A percentile compares a stretch with the other conserved stretches of the same genome.
phyloP scores from a whole-genome alignment of 2,329 filamentous ascomycete species.

The Cylindrodendrum hubeiense region DNA sequence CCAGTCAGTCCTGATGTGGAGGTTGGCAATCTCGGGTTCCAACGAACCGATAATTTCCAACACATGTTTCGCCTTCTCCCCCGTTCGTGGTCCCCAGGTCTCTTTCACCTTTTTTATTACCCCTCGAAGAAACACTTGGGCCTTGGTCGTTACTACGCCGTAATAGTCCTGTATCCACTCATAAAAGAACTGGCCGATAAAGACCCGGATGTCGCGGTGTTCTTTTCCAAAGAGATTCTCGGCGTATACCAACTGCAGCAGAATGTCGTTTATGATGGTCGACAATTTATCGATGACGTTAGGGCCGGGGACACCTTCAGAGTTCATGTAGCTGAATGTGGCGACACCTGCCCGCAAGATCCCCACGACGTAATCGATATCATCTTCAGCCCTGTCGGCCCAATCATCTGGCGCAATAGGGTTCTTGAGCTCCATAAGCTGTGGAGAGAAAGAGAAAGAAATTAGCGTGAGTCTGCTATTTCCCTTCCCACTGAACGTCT shows the following conservation, averaged over 20 bases:
- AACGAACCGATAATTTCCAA: constrained; percentile 2
- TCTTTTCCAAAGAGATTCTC: background rate
- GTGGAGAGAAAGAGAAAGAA: background rate
- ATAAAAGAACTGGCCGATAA: background rate
- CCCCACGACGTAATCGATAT: background rate
- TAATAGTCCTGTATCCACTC: constrained; percentile 1
- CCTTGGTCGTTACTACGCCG: background rate
- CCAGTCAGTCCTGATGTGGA: constrained; percentile 7
- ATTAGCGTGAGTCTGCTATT: constrained; percentile 2
- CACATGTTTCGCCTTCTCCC: constrained; percentile 4
- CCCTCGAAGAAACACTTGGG: constrained; percentile 1
- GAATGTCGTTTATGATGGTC: background rate
- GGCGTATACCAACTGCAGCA: background rate
- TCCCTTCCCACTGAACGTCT: background rate
- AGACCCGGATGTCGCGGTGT: background rate
- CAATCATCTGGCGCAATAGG: background rate
- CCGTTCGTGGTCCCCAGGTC: constrained; percentile 2
- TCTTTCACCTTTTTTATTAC: background rate
- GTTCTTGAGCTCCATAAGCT: background rate
- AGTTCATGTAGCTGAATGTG: background rate
- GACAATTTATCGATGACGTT: background rate
- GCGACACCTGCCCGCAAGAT: background rate
- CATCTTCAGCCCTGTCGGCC: background rate
- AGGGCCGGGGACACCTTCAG: background rate
- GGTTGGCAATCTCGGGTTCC: background rate